Evolutionary conservation across 805 yeast genomes (phyloP).

Genomic region (Lipomyces starkeyi): DNA sequence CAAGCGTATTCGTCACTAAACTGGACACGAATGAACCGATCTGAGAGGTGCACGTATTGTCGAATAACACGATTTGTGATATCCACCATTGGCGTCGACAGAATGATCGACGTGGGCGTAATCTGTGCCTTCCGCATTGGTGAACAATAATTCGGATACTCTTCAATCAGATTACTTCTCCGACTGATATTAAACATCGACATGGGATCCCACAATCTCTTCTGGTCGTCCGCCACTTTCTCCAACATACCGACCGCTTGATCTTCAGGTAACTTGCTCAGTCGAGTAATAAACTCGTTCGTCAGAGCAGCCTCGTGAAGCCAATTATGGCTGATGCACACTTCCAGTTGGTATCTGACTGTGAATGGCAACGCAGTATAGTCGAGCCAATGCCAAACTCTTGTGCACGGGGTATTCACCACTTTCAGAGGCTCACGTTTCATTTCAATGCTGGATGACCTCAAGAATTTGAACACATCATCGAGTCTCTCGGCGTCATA

Average conservation of each 20-base stretch:
- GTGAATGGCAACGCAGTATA: not conserved
- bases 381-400: slow-evolving; percentile 11
- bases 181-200: slow-evolving; percentile 1
- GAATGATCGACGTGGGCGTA: slow-evolving; percentile 10
- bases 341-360: slow-evolving; percentile 15
- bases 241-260: slow-evolving; percentile 12
- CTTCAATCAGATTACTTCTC: not conserved
- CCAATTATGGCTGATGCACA: slow-evolving; percentile 12
- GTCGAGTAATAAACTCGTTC: slow-evolving; percentile 3
- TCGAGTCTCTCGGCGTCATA: slow-evolving; percentile 1
- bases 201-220: slow-evolving; percentile 17
- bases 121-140: slow-evolving; percentile 14
- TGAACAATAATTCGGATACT: slow-evolving; percentile 17
- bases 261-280: slow-evolving; percentile 5
- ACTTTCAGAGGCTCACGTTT: slow-evolving; percentile 1
- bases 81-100: slow-evolving; percentile 18
- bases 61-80: slow-evolving; percentile 18
- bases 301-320: slow-evolving; percentile 15
- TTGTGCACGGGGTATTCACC: not conserved
- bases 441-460: not conserved
- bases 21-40: slow-evolving; percentile 13
- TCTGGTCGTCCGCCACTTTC: slow-evolving; percentile 7
- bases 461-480: not conserved
- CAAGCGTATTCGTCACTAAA: slow-evolving; percentile 11
- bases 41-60: slow-evolving; percentile 7